Base-by-base conservation (phyloP, 164 flowering plant species). In the Magnolia sinica region DNA sequence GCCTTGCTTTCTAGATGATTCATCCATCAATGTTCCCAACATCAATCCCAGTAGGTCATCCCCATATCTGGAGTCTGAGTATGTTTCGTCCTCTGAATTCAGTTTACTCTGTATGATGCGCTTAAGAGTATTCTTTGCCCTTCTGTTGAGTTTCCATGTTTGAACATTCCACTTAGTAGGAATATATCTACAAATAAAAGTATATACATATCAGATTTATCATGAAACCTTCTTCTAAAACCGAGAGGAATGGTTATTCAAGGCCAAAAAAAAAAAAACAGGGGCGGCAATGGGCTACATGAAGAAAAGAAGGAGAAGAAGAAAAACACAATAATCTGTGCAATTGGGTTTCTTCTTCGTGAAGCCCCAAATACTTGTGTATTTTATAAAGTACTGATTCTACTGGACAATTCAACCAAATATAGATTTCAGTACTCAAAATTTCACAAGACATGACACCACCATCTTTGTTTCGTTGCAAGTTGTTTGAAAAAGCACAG, bases 11-110 rank as follows among this genome's bases (percentile, higher is more conserved):
- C 23, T 23, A 22, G 14, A 3, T 13, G 27, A 20, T 29, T 31
- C 71, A 2, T 8, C 31, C 78, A 20, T 73, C 5, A 70, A 51
- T 9, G 52, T 70, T 16, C 67, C 80, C 37, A 84, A 74, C 82
- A 82, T 76, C 72, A 82, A 2, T 10, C 86, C 84, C 16, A 84
- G 80, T 3, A 82, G 64, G 78, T 84, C 82, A 71, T 84, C 81
- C 45, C 81, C 83, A 55, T 70, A 77, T 50, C 66, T 61, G 4
- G 63, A 24, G 1, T 24, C 31, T 22, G 18, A 65, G 7, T 72
- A 8, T 37, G 50, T 37, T 11, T 29, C 31, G 9, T 4, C 68
- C 20, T 29, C 20, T 29, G 67, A 58, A 5, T 75, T 64, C 75
- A 77, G 3, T 63, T 83, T 83, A 14, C 71, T 74, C 37, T 76